Evolutionary conservation across 345 rosid genomes (phyloP).

Genomic region (Camelina laxa): DNA sequence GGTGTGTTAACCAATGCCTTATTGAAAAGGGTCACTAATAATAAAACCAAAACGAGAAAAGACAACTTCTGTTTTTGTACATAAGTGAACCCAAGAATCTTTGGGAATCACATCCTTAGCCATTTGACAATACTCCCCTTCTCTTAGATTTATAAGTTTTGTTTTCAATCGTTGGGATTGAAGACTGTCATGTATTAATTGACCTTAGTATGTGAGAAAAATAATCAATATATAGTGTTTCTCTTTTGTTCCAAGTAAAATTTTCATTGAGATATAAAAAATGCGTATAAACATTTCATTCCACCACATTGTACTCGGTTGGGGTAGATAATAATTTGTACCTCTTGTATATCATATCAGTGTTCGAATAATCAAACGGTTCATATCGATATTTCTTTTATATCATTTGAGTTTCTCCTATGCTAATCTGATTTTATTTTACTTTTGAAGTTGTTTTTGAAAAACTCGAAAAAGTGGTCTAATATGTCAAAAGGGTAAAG

Average conservation of each 20-base stretch:
- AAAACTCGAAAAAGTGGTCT: neutral
- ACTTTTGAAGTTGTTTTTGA: slow-evolving; percentile 9
- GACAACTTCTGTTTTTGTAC: slow-evolving; percentile 44
- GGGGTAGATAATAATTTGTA: neutral
- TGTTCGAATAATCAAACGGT: neutral
- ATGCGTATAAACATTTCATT: neutral
- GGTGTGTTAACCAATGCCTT: slow-evolving; percentile 38
- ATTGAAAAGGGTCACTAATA: slow-evolving; percentile 33
- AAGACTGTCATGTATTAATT: slow-evolving; percentile 29
- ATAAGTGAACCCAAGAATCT: slow-evolving; percentile 47
- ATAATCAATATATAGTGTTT: neutral
- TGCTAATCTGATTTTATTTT: neutral
- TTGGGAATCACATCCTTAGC: slow-evolving; percentile 40
- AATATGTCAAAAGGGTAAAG: slow-evolving; percentile 41
- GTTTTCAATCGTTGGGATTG: slow-evolving; percentile 33
- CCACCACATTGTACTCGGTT: neutral
- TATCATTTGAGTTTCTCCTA: neutral
- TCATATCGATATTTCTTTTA: neutral
- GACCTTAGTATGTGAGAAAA: neutral
- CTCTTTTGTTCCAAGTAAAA: neutral
- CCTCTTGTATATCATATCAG: neutral
- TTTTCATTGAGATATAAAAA: neutral
- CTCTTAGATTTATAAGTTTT: slow-evolving; percentile 20
- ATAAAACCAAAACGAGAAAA: slow-evolving; percentile 40
- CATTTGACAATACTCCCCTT: slow-evolving; percentile 38